Conservation (phyloP, 768 basidiomycete species). For the Austroboletus eburneus region DNA sequence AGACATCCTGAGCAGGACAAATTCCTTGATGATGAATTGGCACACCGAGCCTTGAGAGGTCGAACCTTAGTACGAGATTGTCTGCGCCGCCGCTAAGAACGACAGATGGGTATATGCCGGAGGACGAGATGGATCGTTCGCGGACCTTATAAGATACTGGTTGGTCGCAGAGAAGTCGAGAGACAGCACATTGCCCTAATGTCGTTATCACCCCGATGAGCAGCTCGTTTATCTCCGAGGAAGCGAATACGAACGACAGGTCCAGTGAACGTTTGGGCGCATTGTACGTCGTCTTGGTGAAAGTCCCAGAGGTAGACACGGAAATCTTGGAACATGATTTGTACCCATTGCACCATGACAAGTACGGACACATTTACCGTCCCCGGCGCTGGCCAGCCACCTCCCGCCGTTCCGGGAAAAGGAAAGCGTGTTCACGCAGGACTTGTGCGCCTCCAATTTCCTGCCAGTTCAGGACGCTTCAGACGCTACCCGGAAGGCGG, state of each 20-base stretch:
- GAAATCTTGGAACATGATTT: constrained; percentile 39
- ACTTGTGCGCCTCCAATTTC: constrained; percentile 43
- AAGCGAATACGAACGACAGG: constrained; percentile 32
- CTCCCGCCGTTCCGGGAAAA: constrained; percentile 59
- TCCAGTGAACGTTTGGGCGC: constrained; percentile 40
- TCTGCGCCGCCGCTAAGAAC: constrained; percentile 52
- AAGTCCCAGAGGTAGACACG: constrained; percentile 63
- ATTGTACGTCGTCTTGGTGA: constrained; percentile 49
- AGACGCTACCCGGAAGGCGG: background rate
- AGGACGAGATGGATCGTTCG: constrained; percentile 16
- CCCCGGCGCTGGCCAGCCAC: constrained; percentile 66
- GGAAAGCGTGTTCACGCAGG: constrained; percentile 61
- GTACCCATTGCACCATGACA: constrained; percentile 10
- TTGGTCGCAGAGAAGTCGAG: constrained; percentile 68
- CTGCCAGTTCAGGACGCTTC: constrained; percentile 16
- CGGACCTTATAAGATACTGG: constrained; percentile 62
- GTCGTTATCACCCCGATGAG: constrained; percentile 14
- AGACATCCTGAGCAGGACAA: constrained; percentile 21
- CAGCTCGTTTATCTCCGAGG: constrained; percentile 25
- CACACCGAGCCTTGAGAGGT: constrained; percentile 37
- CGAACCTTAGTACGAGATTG: constrained; percentile 48
- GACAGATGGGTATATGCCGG: too few species aligned
- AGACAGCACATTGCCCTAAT: constrained; percentile 65
- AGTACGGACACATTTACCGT: constrained; percentile 42
- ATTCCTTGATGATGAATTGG: background rate